phyloP scores from a whole-genome alignment of 257 asterid species.

The Cruciata laevipes region DNA sequence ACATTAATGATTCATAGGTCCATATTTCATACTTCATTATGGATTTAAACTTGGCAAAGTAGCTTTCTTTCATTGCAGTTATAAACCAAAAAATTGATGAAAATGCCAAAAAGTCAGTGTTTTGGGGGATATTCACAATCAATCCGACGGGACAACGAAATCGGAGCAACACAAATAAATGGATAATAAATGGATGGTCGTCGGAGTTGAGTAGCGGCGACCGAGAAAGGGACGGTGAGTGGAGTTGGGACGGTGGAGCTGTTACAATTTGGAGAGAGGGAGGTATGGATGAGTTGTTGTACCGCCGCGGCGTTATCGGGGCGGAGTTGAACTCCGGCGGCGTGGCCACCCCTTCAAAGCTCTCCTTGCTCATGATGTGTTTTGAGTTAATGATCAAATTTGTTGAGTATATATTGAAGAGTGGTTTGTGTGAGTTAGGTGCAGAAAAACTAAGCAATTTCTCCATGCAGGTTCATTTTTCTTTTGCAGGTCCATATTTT shows the following conservation, averaged over 20 bases:
- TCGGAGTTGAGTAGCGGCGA: constrained; percentile 11
- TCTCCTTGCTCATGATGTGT: constrained; percentile 15
- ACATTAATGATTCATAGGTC: not conserved
- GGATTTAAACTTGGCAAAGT: not conserved
- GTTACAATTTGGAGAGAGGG: constrained; percentile 46
- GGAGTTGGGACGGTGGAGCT: constrained; percentile 37
- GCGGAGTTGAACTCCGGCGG: constrained; percentile 21
- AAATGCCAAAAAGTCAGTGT: not conserved
- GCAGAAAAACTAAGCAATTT: too few relatives aligned
- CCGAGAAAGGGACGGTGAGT: constrained; percentile 58
- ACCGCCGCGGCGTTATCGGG: constrained; percentile 43
- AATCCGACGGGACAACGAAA: not conserved
- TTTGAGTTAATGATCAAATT: not conserved
- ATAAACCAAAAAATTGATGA: not conserved
- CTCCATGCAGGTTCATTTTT: too few relatives aligned
- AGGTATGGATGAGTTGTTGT: constrained; percentile 11
- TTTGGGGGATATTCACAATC: not conserved
- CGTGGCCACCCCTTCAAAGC: constrained; percentile 10
- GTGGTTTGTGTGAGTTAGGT: not conserved
- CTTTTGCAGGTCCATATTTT: too few relatives aligned
- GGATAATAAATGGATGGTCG: too few relatives aligned
- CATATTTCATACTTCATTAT: too few relatives aligned
- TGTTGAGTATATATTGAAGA: not conserved
- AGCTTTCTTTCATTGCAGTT: not conserved
- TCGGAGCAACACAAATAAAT: not conserved